Conservation (phyloP, 2,329 filamentous ascomycete species). For the Talaromyces sp. region DNA sequence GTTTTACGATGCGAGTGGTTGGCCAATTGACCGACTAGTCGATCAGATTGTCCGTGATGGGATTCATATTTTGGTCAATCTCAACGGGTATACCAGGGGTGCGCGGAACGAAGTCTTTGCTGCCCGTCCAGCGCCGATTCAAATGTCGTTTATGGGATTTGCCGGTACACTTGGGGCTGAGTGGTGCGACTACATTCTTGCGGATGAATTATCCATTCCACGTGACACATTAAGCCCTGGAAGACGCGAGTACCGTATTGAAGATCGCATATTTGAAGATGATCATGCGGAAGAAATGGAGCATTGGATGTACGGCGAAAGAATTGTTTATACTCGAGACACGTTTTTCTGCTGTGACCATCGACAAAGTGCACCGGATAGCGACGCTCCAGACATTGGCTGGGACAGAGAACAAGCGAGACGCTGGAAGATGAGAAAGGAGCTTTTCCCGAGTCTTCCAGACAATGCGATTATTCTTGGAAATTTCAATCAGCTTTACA, state of each 20-base stretch:
- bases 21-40: conserved; percentile 78
- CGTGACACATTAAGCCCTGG: conserved; percentile 72
- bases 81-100: conserved; percentile 96
- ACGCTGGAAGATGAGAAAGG: conserved; percentile 88
- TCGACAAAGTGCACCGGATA: conserved; percentile 76
- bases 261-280: conserved; percentile 59
- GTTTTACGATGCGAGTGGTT: conserved; percentile 81
- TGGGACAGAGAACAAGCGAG: conserved; percentile 80
- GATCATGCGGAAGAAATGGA: conserved; percentile 65
- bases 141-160: conserved; percentile 99
- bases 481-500: conserved; percentile 98
- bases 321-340: conserved; percentile 88
- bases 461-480: conserved; percentile 87
- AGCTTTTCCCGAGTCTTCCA: conserved; percentile 75
- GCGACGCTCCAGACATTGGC: conserved; percentile 58
- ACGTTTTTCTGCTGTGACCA: conserved; percentile 99
- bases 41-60: conserved; percentile 79
- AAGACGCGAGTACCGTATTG: conserved; percentile 67
- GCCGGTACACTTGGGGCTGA: conserved; percentile 92
- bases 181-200: conserved; percentile 96
- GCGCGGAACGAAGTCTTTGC: conserved; percentile 98
- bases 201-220: conserved; percentile 83
- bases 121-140: conserved; percentile 85
- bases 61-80: conserved; percentile 90
- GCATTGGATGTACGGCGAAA: conserved; percentile 93